Evolutionary conservation across 441 rosid genomes (phyloP), one percentile per base, ranked within the genome.

Genomic region (Iberis amara): DNA sequence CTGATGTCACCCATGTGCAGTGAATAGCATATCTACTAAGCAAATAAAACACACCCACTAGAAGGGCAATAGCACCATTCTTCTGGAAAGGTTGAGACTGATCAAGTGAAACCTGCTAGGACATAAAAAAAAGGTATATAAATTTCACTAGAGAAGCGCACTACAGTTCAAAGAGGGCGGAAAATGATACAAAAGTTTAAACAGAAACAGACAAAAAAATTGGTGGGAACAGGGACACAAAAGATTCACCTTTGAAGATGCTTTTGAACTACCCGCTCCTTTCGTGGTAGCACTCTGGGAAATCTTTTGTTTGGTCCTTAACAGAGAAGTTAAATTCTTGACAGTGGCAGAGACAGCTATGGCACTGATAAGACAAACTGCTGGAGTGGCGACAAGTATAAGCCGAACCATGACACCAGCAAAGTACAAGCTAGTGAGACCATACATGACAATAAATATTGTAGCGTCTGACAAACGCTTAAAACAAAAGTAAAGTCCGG

Each of bases 361-460:
- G 24, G 92, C 95, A 72, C 99, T 86, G 59, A 89, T 89, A 60
- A 89, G 83, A 66, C 99, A 92, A 32, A 92, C 81, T 0, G 97
- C 97, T 48, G 97, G 99, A 38, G 99, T 84, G 11, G 97, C 99
- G 24, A 92, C 99, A 5, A 86, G 96, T 60, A 92, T 92, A 66
- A 92, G 76, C 55, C 96, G 96, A 44, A 92, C 99, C 99, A 92
- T 92, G 50, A 92, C 99, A 79, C 99, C 99, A 65, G 99, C 97
- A 69, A 92, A 92, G 74, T 89, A 92, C 97, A 92, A 74, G 79
- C 99, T 92, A 2, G 97, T 92, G 49, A 92, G 89, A 51, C 97
- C 99, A 80, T 92, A 92, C 99, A 92, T 89, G 57, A 89, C 95
- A 11, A 92, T 82, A 75, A 89, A 92, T 77, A 92, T 89, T 0